Evolutionary conservation across 441 rosid genomes (phyloP), one percentile per base, ranked within the genome.

Genomic region (Geranium incanum): DNA sequence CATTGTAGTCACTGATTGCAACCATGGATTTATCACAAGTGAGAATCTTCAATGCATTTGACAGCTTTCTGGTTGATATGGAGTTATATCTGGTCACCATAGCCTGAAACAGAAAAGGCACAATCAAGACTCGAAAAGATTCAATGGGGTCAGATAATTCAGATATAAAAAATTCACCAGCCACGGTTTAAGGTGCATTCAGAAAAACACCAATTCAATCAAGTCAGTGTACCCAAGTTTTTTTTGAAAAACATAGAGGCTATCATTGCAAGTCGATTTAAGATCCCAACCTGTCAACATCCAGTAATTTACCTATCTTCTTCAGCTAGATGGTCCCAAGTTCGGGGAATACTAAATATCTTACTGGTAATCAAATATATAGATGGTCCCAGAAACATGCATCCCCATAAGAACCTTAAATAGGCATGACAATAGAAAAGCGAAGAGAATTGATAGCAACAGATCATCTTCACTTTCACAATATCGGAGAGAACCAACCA

Each of bases 1-100:
- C 93, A 67, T 74, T 74, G 69, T 90, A 90, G 76, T 94, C 97
- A 77, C 99, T 94, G 0, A 78, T 89, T 28, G 99, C 97, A 68
- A 92, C 99, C 95, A 89, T 92, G 65, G 82, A 71, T 83, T 87
- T 92, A 76, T 90, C 76, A 67, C 78, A 72, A 38, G 93, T 87
- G 36, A 94, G 97, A 57, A 90, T 78, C 66, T 76, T 74, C 71
- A 92, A 78, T 36, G 97, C 93, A 43, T 85, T 85, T 11, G 97
- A 82, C 68, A 95, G 82, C 77, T 95, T 88, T 68, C 94, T 85
- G 7, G 96, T 79, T 38, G 96, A 92, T 64, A 95, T 92, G 55
- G 97, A 92, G 45, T 89, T 72, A 78, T 72, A 87, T 79, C 90
- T 82, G 38, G 89, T 82, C 37, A 90, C 93, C 97, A 89, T 92